A percentile compares a stretch with the other conserved stretches of the same genome.
These are phyloP conservation scores for Bruguiera sexangula DNA, from an alignment of 345 rosid species.

Conservation along the genomic window DNA sequence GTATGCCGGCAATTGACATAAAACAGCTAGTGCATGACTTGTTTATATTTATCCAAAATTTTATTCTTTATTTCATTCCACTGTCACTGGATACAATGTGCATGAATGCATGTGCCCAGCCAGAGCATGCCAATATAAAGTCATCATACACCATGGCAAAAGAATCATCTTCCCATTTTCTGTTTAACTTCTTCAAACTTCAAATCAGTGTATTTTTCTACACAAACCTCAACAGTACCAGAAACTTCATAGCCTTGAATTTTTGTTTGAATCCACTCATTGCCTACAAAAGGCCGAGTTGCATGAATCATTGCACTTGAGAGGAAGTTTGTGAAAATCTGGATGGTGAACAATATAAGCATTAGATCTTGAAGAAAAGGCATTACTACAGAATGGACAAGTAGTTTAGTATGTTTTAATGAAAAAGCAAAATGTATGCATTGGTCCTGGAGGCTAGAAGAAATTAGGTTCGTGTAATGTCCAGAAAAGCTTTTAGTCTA, in stretches of 20 bases:
- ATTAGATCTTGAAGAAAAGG: conserved; percentile 1
- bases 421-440: neutral
- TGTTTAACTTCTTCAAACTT: neutral
- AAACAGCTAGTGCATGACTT: neutral
- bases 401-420: neutral
- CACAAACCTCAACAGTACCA: conserved; percentile 93
- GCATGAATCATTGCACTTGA: conserved; percentile 94
- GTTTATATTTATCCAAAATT: no score
- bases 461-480: no score
- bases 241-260: conserved; percentile 96
- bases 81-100: neutral
- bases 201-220: neutral
- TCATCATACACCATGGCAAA: neutral
- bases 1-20: neutral
- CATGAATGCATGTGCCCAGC: neutral
- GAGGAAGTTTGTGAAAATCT: conserved; percentile 93
- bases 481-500: neutral
- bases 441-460: neutral
- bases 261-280: conserved; percentile 93
- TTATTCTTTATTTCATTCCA: neutral
- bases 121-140: neutral
- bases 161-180: neutral
- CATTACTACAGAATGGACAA: neutral
- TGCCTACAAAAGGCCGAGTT: conserved; percentile 75
- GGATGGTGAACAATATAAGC: conserved; percentile 15